phyloP scores from a whole-genome alignment of 2,329 filamentous ascomycete genomes.

The Rutstroemia sydowiana region DNA sequence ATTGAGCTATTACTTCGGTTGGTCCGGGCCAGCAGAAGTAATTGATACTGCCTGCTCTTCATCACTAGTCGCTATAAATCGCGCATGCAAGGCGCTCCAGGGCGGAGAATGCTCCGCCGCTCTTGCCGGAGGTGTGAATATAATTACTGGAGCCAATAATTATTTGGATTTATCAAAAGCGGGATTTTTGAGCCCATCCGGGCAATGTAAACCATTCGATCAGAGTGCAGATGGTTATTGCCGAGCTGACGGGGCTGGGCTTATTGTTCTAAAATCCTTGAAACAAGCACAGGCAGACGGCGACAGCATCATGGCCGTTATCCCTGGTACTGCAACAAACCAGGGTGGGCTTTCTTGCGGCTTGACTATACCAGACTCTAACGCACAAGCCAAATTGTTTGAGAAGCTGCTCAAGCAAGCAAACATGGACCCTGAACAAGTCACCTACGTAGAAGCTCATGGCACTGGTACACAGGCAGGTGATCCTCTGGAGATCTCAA shows the following conservation, averaged over 20 bases:
- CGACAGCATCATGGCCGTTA: slow-evolving; percentile 48
- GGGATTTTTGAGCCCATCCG: slow-evolving; percentile 12
- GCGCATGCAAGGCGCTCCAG: slow-evolving; percentile 20
- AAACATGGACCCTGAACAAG: slow-evolving; percentile 34
- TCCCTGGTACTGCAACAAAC: slow-evolving; percentile 39
- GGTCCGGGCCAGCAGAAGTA: slow-evolving; percentile 31
- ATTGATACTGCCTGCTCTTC: slow-evolving; percentile 36
- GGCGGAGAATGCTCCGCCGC: slow-evolving; percentile 8
- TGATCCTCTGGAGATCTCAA: slow-evolving; percentile 16
- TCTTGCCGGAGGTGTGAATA: slow-evolving; percentile 3
- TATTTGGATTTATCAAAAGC: slow-evolving; percentile 38
- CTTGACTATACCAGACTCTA: slow-evolving; percentile 45
- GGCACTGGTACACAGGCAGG: slow-evolving; percentile 18
- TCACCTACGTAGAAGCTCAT: slow-evolving; percentile 21
- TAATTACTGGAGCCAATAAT: slow-evolving; percentile 30
- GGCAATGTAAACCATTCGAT: slow-evolving; percentile 34
- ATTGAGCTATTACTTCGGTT: slow-evolving; percentile 35
- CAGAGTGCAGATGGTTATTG: slow-evolving; percentile 17
- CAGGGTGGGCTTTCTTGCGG: slow-evolving; percentile 40
- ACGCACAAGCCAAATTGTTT: slow-evolving; percentile 39
- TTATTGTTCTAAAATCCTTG: slow-evolving; percentile 51
- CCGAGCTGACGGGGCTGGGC: slow-evolving; percentile 45
- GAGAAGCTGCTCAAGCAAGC: slow-evolving; percentile 36
- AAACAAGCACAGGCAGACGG: slow-evolving; percentile 49
- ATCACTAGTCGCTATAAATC: slow-evolving; percentile 31